Percentiles rank a stretch among this genome's conserved stretches.
phyloP scores from a whole-genome alignment of 495 filamentous ascomycete species.

The Evansstolkia leycettana region DNA sequence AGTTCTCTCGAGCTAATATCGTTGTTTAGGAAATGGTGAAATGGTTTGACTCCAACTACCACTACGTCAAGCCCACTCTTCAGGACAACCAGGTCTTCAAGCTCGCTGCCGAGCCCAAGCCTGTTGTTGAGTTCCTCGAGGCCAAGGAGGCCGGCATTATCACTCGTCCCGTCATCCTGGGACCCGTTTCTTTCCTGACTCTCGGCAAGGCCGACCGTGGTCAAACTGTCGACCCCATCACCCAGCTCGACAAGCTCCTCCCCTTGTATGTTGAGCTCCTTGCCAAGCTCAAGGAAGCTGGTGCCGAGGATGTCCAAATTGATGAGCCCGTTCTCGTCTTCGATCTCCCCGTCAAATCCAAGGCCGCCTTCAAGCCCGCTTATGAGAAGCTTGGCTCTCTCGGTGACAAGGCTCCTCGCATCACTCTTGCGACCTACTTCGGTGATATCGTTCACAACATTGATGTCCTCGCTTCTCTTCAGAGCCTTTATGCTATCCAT shows the following conservation, averaged over 20 bases:
- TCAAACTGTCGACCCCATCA: conserved; percentile 82
- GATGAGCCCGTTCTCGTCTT: conserved; percentile 95
- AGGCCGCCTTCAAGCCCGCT: conserved; percentile 94
- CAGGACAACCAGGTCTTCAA: conserved; percentile 94
- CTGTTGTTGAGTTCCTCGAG: conserved; percentile 85
- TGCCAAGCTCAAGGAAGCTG: conserved; percentile 81
- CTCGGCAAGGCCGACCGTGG: conserved; percentile 95
- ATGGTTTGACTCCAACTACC: conserved; percentile 99
- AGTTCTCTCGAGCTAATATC: conserved; percentile 3
- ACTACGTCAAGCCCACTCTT: conserved; percentile 98
- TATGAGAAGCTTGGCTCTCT: conserved; percentile 77
- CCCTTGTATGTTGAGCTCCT: conserved; percentile 89
- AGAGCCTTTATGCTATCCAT: conserved; percentile 71
- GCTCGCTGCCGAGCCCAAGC: conserved; percentile 77
- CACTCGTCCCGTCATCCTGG: conserved; percentile 89
- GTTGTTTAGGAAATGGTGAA: conserved; percentile 83
- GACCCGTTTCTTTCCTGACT: conserved; percentile 90
- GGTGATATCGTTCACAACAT: conserved; percentile 99
- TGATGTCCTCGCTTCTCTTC: conserved; percentile 59
- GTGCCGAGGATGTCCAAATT: conserved; percentile 89
- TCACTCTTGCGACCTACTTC: conserved; percentile 92
- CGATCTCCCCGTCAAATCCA: conserved; percentile 74
- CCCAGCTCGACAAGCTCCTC: conserved; percentile 78
- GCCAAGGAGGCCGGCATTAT: conserved; percentile 89
- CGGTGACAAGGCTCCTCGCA: conserved; percentile 64